phyloP scores from a whole-genome alignment of 2,329 filamentous ascomycete genomes.

The Ascochyta lentis region DNA sequence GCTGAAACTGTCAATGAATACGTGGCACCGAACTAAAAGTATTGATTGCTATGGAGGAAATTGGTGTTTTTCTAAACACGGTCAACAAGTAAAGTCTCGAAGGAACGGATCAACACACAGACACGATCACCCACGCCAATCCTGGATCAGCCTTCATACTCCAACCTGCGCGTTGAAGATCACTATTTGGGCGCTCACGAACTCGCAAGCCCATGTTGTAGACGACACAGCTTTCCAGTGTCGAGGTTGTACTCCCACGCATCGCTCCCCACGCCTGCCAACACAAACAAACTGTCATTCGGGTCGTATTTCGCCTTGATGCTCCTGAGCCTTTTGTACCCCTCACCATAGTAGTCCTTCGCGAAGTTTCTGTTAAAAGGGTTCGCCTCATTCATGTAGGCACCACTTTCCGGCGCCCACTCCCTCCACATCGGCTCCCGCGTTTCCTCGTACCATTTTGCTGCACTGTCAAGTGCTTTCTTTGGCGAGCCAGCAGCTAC shows the following conservation, averaged over 20 bases:
- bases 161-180: background rate
- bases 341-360: constrained; percentile 22
- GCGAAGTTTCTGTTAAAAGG: constrained; percentile 18
- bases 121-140: background rate
- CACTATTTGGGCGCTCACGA: background rate
- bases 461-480: constrained; percentile 13
- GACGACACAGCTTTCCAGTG: constrained; percentile 24
- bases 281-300: constrained; percentile 26
- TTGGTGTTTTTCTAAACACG: no score
- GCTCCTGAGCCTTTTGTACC: constrained; percentile 13
- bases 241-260: constrained; percentile 32
- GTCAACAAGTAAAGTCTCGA: background rate
- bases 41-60: background rate
- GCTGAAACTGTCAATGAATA: constrained; percentile 27
- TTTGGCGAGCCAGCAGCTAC: constrained; percentile 12
- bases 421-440: constrained; percentile 29
- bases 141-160: background rate
- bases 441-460: constrained; percentile 22
- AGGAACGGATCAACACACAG: background rate
- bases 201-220: background rate
- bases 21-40: constrained; percentile 22
- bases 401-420: constrained; percentile 20
- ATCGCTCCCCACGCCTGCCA: constrained; percentile 30
- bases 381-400: constrained; percentile 31
- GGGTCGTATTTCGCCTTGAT: constrained; percentile 24